Evolutionary conservation across 228 moss, liverwort and hornwort genomes (phyloP).

Genomic region (Sphagnum fallax): DNA sequence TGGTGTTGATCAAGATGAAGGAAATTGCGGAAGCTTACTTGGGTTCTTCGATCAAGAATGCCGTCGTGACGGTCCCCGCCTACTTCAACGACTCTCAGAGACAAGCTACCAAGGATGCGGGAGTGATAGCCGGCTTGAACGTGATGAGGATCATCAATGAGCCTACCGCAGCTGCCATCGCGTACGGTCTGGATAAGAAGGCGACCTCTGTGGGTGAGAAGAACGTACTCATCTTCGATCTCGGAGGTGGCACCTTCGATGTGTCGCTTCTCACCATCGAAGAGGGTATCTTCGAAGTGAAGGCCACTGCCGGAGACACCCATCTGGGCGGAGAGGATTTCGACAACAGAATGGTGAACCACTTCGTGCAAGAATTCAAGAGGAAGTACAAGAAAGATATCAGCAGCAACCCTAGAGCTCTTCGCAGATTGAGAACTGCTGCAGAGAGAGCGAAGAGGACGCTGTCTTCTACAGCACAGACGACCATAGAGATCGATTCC

Average conservation of each 20-base stretch:
- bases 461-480: conserved; percentile 15
- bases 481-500: conserved; percentile 23
- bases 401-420: conserved; percentile 27
- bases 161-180: conserved; percentile 33
- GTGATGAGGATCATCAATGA: conserved; percentile 39
- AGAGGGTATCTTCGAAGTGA: conserved; percentile 20
- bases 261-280: conserved; percentile 24
- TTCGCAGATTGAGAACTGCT: conserved; percentile 23
- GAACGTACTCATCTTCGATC: conserved; percentile 28
- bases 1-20: conserved; percentile 27
- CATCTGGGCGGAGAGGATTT: conserved; percentile 46
- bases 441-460: conserved; percentile 40
- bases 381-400: conserved; percentile 28
- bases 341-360: conserved; percentile 22
- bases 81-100: conserved; percentile 37
- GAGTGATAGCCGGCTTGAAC: conserved; percentile 24
- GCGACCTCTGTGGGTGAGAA: conserved; percentile 27
- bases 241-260: conserved; percentile 37
- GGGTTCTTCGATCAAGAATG: conserved; percentile 19
- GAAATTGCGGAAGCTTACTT: conserved; percentile 31
- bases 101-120: conserved; percentile 33
- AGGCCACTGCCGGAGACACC: conserved; percentile 30
- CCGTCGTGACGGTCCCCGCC: conserved; percentile 26
- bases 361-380: conserved; percentile 26
- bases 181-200: conserved; percentile 39